These are phyloP conservation scores for Coriaria nepalensis DNA, from an alignment of 306 rosid genomes.

Conservation along the genomic window DNA sequence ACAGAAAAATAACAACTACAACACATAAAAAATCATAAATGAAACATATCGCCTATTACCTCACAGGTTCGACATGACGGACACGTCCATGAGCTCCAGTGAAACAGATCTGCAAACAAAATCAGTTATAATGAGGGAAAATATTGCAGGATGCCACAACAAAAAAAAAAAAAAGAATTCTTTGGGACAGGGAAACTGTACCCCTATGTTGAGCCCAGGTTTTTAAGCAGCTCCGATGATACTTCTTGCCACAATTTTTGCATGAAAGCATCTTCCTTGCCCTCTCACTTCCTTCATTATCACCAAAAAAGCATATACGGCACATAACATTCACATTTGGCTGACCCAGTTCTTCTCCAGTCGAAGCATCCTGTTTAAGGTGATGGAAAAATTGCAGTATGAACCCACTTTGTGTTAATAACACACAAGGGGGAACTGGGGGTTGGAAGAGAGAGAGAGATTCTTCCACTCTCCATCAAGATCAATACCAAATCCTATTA, in stretches of 20 bases:
- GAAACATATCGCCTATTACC: conserved; percentile 20
- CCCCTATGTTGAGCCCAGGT: conserved; percentile 93
- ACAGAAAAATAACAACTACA: neutral
- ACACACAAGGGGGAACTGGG: no score
- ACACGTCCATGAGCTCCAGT: conserved; percentile 60
- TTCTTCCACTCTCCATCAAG: no score
- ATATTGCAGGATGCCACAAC: neutral
- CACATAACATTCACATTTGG: conserved; percentile 69
- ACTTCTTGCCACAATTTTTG: conserved; percentile 85
- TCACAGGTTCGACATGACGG: conserved; percentile 51
- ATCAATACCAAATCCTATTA: no score
- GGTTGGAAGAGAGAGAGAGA: no score
- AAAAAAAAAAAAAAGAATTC: no score
- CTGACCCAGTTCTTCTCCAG: conserved; percentile 63
- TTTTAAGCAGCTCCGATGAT: conserved; percentile 88
- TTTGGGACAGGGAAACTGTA: conserved; percentile 15
- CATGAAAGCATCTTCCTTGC: conserved; percentile 90
- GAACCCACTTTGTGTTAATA: no score
- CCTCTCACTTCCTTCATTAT: conserved; percentile 75
- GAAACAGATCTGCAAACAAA: conserved; percentile 37
- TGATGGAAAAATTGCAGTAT: neutral
- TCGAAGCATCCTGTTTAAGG: conserved; percentile 46
- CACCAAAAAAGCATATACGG: conserved; percentile 84
- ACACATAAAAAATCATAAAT: conserved; percentile 1
- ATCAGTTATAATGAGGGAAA: neutral